phyloP scores from a whole-genome alignment of 1,284 basidiomycete genomes.

The Rhodotorula sp. region DNA sequence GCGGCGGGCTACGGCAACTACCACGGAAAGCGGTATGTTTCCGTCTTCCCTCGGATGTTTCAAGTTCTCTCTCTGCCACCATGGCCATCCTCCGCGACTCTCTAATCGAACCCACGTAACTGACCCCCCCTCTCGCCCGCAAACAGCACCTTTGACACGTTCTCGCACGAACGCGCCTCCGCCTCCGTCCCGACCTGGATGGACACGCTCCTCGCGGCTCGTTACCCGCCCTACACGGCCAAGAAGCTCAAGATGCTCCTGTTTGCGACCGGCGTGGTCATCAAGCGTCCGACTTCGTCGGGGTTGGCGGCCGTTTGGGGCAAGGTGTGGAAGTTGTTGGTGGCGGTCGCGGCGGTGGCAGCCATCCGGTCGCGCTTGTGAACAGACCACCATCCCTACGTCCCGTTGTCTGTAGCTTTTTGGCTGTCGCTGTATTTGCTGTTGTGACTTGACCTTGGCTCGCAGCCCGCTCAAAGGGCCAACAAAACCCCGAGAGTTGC shows the following conservation, averaged over 20 bases:
- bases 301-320: background rate
- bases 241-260: slow-evolving; percentile 32
- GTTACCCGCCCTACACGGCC: slow-evolving; percentile 50
- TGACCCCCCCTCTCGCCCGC: background rate
- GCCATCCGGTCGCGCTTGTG: background rate
- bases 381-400: background rate
- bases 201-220: slow-evolving; percentile 47
- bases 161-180: slow-evolving; percentile 49
- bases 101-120: background rate
- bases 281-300: slow-evolving; percentile 7
- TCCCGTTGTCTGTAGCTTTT: background rate
- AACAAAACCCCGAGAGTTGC: too few species aligned
- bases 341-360: background rate
- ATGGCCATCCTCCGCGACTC: too few species aligned
- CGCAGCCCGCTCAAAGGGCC: too few species aligned
- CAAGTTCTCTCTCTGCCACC: too few species aligned
- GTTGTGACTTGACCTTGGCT: too few species aligned
- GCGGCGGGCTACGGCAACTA: slow-evolving; percentile 39
- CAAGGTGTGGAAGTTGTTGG: background rate
- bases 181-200: slow-evolving; percentile 48
- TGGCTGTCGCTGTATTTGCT: background rate
- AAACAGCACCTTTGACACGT: slow-evolving; percentile 48
- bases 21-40: slow-evolving; percentile 26
- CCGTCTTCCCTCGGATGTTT: too few species aligned
- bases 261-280: slow-evolving; percentile 16